phyloP scores from a whole-genome alignment of 148 eudicot genomes.

The Persicaria tinctoria region DNA sequence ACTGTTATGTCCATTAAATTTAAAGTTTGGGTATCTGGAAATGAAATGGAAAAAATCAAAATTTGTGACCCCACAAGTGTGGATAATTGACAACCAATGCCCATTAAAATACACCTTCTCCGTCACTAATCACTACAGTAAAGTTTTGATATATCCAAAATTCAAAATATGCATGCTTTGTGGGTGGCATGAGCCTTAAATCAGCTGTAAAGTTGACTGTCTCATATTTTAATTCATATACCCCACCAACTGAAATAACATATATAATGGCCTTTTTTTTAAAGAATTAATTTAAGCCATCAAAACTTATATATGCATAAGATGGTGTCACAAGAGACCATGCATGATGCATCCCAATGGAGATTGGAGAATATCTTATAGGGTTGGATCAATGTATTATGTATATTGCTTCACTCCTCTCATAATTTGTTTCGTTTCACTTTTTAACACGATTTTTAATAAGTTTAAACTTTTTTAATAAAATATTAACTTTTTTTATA shows the following conservation, averaged over 20 bases:
- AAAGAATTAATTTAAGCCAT: not conserved
- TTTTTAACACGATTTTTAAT: no score
- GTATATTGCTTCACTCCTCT: no score
- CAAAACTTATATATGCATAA: not conserved
- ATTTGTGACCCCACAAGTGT: not conserved
- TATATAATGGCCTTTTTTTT: not conserved
- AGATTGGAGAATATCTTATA: no score
- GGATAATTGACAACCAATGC: constrained; percentile 5
- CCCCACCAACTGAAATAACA: not conserved
- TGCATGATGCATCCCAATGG: no score
- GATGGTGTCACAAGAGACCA: no score
- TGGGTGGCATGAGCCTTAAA: constrained; percentile 4
- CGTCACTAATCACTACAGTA: not conserved
- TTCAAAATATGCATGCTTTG: not conserved
- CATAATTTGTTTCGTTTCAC: no score
- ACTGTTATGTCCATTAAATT: not conserved
- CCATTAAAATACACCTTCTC: not conserved
- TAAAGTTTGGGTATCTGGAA: not conserved
- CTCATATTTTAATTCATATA: not conserved
- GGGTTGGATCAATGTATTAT: no score
- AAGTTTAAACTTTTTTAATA: no score
- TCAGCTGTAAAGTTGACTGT: constrained; percentile 9
- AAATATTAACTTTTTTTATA: no score
- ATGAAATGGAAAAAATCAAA: not conserved
- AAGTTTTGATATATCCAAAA: not conserved